A percentile compares a stretch with the other conserved stretches of the same genome.
phyloP scores from a whole-genome alignment of 495 filamentous ascomycete genomes.

The Rhypophila decipiens region DNA sequence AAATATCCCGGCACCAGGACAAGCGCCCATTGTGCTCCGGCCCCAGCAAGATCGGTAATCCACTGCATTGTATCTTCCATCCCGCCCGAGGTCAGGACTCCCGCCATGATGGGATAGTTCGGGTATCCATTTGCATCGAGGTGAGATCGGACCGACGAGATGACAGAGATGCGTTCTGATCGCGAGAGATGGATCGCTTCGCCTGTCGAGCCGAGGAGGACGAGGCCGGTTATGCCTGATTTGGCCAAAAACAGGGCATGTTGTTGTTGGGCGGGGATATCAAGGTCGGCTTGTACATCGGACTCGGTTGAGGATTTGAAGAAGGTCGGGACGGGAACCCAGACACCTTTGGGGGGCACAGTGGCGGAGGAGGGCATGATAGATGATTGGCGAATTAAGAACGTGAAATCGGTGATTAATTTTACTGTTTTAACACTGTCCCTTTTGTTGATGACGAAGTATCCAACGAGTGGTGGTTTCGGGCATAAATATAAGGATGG shows the following conservation, averaged over 20 bases:
- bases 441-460: too few relatives aligned
- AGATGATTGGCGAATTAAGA: too few relatives aligned
- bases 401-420: too few relatives aligned
- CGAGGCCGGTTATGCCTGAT: constrained; percentile 56
- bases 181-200: constrained; percentile 61
- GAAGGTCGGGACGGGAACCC: constrained; percentile 40
- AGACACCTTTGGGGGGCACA: constrained; percentile 38
- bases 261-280: constrained; percentile 48
- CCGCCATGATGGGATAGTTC: constrained; percentile 62
- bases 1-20: constrained; percentile 55
- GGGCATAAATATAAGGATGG: too few relatives aligned
- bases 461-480: too few relatives aligned
- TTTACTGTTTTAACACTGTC: too few relatives aligned
- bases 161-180: constrained; percentile 51
- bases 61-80: constrained; percentile 58
- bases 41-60: constrained; percentile 48
- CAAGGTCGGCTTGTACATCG: constrained; percentile 19
- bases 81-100: constrained; percentile 54
- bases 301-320: constrained; percentile 19
- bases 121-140: constrained; percentile 51
- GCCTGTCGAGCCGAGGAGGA: constrained; percentile 61
- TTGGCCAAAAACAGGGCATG: constrained; percentile 60
- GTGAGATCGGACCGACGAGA: constrained; percentile 45
- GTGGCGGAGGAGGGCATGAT: too few relatives aligned
- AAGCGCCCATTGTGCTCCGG: constrained; percentile 59